Evolutionary conservation across 345 rosid species (phyloP).

Genomic region (Aquilaria sinensis): DNA sequence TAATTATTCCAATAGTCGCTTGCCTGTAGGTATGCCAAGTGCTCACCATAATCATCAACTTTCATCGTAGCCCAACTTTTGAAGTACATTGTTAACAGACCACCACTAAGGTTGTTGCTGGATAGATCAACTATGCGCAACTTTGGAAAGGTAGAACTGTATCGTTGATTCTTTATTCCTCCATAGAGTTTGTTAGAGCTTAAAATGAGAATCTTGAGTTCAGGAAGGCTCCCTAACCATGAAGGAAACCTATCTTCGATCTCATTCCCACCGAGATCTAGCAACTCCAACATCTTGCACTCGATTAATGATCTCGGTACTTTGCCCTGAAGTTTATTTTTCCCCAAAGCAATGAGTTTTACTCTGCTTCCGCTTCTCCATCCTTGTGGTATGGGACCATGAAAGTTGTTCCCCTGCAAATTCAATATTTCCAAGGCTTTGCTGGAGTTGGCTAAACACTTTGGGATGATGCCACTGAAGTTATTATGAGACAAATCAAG

Average conservation of each 20-base stretch:
- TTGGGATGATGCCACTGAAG: constrained; percentile 15
- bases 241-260: constrained; percentile 6
- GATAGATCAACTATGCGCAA: constrained; percentile 11
- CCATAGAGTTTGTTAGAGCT: constrained; percentile 10
- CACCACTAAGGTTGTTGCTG: not conserved
- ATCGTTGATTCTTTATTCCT: not conserved
- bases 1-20: not conserved
- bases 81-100: not conserved
- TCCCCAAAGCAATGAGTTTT: constrained; percentile 9
- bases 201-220: constrained; percentile 7
- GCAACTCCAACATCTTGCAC: not conserved
- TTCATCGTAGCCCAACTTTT: not conserved
- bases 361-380: constrained; percentile 5
- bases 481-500: constrained; percentile 11
- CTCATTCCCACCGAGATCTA: constrained; percentile 4
- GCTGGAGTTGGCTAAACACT: constrained; percentile 15
- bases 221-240: constrained; percentile 9
- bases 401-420: constrained; percentile 11
- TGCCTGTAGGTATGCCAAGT: not conserved
- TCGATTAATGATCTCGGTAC: constrained; percentile 5
- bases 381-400: constrained; percentile 12
- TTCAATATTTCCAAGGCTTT: constrained; percentile 3
- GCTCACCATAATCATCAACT: not conserved
- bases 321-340: constrained; percentile 12
- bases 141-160: not conserved